A percentile compares a stretch with the other conserved stretches of the same genome.
Evolutionary conservation across 2,329 filamentous ascomycete species (phyloP).

Genomic region (Paradendryphiella salina): DNA sequence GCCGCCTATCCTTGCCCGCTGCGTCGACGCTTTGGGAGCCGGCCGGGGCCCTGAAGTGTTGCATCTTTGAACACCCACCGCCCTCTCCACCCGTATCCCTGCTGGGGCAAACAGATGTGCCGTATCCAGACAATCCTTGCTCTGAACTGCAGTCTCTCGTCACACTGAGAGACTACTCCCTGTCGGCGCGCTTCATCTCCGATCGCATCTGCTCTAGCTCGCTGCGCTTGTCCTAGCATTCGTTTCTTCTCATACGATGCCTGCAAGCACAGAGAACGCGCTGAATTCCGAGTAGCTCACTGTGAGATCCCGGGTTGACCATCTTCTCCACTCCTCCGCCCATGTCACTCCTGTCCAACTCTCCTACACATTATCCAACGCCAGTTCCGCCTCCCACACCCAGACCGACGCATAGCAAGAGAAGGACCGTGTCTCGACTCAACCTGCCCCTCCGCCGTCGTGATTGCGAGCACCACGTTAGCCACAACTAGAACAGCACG

Average conservation of each 20-base stretch:
- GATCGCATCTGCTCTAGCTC: slow-evolving; percentile 43
- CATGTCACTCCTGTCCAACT: slow-evolving; percentile 33
- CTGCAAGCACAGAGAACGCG: slow-evolving; percentile 24
- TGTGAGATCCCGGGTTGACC: slow-evolving; percentile 39
- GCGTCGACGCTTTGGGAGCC: slow-evolving; percentile 20
- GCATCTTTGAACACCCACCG: slow-evolving; percentile 21
- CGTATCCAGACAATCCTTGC: slow-evolving; percentile 21
- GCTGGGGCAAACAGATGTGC: slow-evolving; percentile 27
- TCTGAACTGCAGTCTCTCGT: slow-evolving; percentile 25
- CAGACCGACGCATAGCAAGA: slow-evolving; percentile 20
- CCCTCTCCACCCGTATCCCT: slow-evolving; percentile 16
- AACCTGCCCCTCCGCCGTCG: slow-evolving; percentile 21
- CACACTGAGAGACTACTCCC: slow-evolving; percentile 32
- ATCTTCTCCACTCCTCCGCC: slow-evolving; percentile 21
- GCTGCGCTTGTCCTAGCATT: slow-evolving; percentile 22
- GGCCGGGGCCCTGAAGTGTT: slow-evolving; percentile 10
- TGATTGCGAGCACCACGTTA: slow-evolving; percentile 32
- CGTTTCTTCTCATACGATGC: slow-evolving; percentile 34
- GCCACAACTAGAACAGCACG: slow-evolving; percentile 23
- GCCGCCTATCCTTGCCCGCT: slow-evolving; percentile 27
- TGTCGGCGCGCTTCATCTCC: slow-evolving; percentile 44
- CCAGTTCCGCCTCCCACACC: slow-evolving; percentile 14
- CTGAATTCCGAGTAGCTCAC: slow-evolving; percentile 26
- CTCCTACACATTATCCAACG: slow-evolving; percentile 19
- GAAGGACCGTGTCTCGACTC: slow-evolving; percentile 14